Conservation (phyloP, 2,329 filamentous ascomycete genomes). For the Trichoderma oligosporum region DNA sequence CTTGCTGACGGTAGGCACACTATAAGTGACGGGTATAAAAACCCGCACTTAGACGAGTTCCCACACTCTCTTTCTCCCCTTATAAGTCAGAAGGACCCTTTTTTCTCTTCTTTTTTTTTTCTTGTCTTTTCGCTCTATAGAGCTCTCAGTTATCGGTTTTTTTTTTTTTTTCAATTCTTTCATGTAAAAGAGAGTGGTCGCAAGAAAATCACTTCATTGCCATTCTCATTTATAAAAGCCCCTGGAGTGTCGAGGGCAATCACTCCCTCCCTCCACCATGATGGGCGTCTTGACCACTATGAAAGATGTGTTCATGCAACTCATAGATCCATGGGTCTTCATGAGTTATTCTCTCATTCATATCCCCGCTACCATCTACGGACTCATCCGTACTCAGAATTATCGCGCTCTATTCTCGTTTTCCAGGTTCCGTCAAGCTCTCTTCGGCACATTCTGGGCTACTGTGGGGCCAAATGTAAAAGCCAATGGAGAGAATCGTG, state of each 20-base stretch:
- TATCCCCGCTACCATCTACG: conserved; percentile 49
- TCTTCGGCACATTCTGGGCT: conserved; percentile 62
- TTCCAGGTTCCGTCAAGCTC: conserved; percentile 42
- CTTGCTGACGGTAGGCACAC: neutral
- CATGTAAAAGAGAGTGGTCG: neutral
- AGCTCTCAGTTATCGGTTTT: too few species aligned
- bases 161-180: neutral
- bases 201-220: neutral
- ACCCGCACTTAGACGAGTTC: conserved; percentile 19
- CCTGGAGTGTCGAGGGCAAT: neutral
- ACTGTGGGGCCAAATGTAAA: conserved; percentile 50
- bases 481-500: conserved; percentile 37
- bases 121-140: neutral
- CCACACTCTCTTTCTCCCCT: conserved; percentile 10
- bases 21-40: conserved; percentile 21
- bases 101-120: neutral
- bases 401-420: conserved; percentile 40
- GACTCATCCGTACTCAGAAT: conserved; percentile 37
- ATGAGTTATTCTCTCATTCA: conserved; percentile 46
- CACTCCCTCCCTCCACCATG: conserved; percentile 3
- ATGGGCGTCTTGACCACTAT: conserved; percentile 29
- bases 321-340: conserved; percentile 52
- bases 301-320: conserved; percentile 29
- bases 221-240: neutral
- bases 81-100: neutral